These are phyloP conservation scores for Russula olivacea DNA, from an alignment of 768 basidiomycete genomes.

Conservation along the genomic window DNA sequence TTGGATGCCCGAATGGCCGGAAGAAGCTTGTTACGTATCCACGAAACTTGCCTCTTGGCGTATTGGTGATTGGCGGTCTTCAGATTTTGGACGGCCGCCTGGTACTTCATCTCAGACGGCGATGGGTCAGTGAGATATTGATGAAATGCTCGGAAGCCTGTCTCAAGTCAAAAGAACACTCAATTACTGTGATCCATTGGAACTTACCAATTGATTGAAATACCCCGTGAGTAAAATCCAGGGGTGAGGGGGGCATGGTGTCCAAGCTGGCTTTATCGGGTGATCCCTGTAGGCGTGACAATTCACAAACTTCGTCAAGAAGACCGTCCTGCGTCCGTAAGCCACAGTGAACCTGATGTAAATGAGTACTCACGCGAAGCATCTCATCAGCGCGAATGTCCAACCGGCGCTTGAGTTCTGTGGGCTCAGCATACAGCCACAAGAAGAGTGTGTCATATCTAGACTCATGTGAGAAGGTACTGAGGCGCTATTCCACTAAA, in stretches of 20 bases:
- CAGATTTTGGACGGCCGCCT: constrained; percentile 65
- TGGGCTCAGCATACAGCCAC: constrained; percentile 80
- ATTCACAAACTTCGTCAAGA: constrained; percentile 63
- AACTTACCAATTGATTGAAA: constrained; percentile 86
- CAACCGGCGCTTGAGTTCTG: constrained; percentile 57
- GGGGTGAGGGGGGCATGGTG: not conserved
- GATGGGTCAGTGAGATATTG: constrained; percentile 48
- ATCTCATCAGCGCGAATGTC: constrained; percentile 83
- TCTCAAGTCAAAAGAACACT: constrained; percentile 2
- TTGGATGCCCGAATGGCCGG: constrained; percentile 59
- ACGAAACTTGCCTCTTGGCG: constrained; percentile 84
- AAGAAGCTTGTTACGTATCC: constrained; percentile 87
- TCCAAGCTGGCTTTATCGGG: not conserved
- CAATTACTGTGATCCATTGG: not conserved
- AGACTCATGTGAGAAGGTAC: constrained; percentile 9
- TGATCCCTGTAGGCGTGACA: constrained; percentile 35
- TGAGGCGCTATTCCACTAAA: not conserved
- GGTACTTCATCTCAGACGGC: constrained; percentile 37
- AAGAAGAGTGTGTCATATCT: constrained; percentile 85
- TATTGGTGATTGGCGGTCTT: constrained; percentile 87
- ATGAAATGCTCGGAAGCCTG: constrained; percentile 92
- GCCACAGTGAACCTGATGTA: constrained; percentile 5
- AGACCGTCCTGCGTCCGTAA: constrained; percentile 43
- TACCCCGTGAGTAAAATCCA: constrained; percentile 78
- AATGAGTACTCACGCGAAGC: constrained; percentile 57